Base-by-base conservation (phyloP, 805 yeast species). In the Spencermartinsiella europaea region DNA sequence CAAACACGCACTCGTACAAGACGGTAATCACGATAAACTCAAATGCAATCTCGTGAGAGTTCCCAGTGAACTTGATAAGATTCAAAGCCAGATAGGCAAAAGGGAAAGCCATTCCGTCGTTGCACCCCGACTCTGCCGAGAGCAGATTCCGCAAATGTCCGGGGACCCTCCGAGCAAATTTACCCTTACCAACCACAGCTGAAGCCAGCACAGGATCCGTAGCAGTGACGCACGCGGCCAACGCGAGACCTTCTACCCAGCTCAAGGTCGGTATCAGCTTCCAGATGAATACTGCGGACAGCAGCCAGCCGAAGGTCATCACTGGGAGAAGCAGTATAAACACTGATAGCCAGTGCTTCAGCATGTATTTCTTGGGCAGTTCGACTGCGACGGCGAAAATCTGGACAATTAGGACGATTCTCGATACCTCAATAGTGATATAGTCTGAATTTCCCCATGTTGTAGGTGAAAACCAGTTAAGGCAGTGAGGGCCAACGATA, bases 61-160 rank as follows among this genome's bases (percentile, higher is more conserved):
- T 66, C 2, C 85, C 85, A 25, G 75, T 73, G 60, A 83, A 79
- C n/a, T 79, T 62, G 44, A 89, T 76, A 40, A 88, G 61, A 60
- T 83, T 76, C 51, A 87, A 67, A 1, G 93, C 80, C 36, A 90
- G 60, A 64, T 67, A 73, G 21, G 86, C 85, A 61, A 89, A 89
- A 0, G 97, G 97, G 60, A 86, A 89, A 0, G 96, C 96, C 93
- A 89, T 83, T 38, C 97, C 97, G 61, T 89, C 97, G 64, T 89
- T 89, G 62, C 95, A 85, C 2, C 90, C 95, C 0, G 91, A 83
- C 57, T 87, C 95, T 0, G 95, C 95, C 25, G 90, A 78, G 21
- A 90, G 69, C 40, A 89, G 66, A 59, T 88, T 85, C 56, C 95
- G 74, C 67, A 89, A 72, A 66, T 89, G 96, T n/a, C 95, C 95